Evolutionary conservation across 495 filamentous ascomycete genomes (phyloP).

Genomic region (Penicillium robsamsonii): DNA sequence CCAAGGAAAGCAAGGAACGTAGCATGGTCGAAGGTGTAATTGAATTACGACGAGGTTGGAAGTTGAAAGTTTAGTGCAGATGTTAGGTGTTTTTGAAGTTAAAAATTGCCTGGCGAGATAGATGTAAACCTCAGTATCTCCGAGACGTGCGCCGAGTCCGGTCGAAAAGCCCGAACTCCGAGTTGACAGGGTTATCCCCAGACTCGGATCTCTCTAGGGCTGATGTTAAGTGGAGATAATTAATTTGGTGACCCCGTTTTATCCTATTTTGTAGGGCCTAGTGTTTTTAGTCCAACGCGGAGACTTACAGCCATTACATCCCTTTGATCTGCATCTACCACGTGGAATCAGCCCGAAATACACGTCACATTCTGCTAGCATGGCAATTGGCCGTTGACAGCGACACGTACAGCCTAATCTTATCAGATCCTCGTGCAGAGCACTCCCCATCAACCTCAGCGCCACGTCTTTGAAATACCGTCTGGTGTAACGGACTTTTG

Average conservation of each 20-base stretch:
- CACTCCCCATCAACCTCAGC: not conserved
- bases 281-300: not conserved
- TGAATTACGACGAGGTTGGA: not conserved
- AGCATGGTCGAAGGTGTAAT: conserved; percentile 29
- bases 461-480: not conserved
- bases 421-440: not conserved
- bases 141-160: conserved; percentile 5
- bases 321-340: not conserved
- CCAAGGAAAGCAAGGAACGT: conserved; percentile 36
- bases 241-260: not conserved
- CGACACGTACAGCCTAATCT: not conserved
- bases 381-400: too few species aligned
- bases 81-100: not conserved
- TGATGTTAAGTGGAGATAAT: not conserved
- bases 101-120: not conserved
- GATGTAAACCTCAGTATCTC: conserved; percentile 12
- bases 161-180: conserved; percentile 15
- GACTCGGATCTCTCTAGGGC: not conserved
- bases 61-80: not conserved
- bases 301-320: not conserved
- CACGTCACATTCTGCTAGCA: not conserved
- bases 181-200: conserved; percentile 1
- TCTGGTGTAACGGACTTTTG: not conserved
- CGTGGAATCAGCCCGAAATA: not conserved
- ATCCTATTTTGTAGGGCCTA: too few species aligned